These are phyloP conservation scores for Nidularia pulvinata DNA, from an alignment of 768 basidiomycete species.

Conservation along the genomic window DNA sequence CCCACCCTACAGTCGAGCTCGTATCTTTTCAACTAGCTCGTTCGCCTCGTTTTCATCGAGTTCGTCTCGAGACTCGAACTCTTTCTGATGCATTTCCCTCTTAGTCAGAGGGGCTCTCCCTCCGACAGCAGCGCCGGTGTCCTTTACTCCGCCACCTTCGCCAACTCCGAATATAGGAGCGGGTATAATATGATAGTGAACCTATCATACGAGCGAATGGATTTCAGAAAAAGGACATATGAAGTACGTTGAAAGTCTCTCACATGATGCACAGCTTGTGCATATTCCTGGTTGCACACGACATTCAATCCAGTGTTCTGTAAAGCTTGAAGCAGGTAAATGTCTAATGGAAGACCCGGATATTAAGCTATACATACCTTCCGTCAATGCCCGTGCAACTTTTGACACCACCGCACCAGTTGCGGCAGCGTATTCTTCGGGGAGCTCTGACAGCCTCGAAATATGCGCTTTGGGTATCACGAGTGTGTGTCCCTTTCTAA, in stretches of 20 bases:
- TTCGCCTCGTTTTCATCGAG: conserved; percentile 61
- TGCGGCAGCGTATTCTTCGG: conserved; percentile 56
- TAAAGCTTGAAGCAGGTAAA: conserved; percentile 35
- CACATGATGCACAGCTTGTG: conserved; percentile 80
- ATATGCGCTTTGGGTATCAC: conserved; percentile 70
- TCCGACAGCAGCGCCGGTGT: conserved; percentile 8
- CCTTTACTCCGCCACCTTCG: conserved; percentile 4
- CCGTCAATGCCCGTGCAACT: conserved; percentile 61
- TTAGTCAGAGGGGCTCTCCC: conserved; percentile 28
- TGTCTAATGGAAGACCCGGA: background rate
- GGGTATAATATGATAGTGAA: conserved; percentile 78
- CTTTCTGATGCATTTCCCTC: conserved; percentile 58
- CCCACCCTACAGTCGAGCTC: conserved; percentile 30
- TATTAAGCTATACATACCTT: conserved; percentile 38
- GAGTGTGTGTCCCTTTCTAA: conserved; percentile 67
- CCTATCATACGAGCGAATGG: conserved; percentile 31
- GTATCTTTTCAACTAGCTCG: conserved; percentile 41
- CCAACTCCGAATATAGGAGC: conserved; percentile 47
- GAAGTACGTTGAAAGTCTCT: conserved; percentile 11
- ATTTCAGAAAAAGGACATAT: background rate
- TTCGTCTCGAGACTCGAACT: conserved; percentile 55
- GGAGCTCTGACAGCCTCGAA: conserved; percentile 64
- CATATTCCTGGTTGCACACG: conserved; percentile 82
- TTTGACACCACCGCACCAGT: conserved; percentile 58
- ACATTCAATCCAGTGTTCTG: conserved; percentile 71